phyloP scores from a whole-genome alignment of 306 rosid genomes.

The Oxytropis ochrocephala region DNA sequence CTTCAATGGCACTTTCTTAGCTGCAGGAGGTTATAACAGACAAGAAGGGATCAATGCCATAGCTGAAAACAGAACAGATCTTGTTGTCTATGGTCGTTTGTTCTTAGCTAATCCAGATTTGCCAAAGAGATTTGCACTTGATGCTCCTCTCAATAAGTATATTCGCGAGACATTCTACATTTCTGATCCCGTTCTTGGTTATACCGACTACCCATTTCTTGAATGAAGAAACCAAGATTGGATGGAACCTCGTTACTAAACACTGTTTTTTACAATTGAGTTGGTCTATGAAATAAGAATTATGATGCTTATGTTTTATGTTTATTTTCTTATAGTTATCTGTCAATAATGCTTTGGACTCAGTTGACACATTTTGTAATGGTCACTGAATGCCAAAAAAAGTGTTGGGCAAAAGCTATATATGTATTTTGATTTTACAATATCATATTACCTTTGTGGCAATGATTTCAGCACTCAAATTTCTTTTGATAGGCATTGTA shows the following conservation, averaged over 20 bases:
- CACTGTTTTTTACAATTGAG: background rate
- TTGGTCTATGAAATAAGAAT: background rate
- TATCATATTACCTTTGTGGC: too few relatives aligned
- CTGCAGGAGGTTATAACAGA: conserved; percentile 45
- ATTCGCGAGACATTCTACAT: conserved; percentile 36
- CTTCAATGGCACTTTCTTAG: conserved; percentile 49
- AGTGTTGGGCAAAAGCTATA: too few relatives aligned
- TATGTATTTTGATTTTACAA: too few relatives aligned
- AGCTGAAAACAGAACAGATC: conserved; percentile 41
- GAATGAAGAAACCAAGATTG: conserved; percentile 17
- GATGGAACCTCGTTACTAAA: background rate
- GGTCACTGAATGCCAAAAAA: background rate
- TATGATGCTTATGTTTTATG: background rate
- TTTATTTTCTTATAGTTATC: background rate
- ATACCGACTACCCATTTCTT: conserved; percentile 64
- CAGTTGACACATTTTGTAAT: background rate
- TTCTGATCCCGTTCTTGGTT: conserved; percentile 49
- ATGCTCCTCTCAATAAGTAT: conserved; percentile 61
- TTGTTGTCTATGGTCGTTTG: conserved; percentile 30
- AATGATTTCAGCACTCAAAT: too few relatives aligned
- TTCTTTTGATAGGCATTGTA: too few relatives aligned
- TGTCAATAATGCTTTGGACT: background rate
- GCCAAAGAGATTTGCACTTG: conserved; percentile 51
- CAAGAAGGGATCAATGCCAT: conserved; percentile 46
- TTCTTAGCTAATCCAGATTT: conserved; percentile 71